Conservation (phyloP, 306 rosid genomes). For the Datisca glomerata region DNA sequence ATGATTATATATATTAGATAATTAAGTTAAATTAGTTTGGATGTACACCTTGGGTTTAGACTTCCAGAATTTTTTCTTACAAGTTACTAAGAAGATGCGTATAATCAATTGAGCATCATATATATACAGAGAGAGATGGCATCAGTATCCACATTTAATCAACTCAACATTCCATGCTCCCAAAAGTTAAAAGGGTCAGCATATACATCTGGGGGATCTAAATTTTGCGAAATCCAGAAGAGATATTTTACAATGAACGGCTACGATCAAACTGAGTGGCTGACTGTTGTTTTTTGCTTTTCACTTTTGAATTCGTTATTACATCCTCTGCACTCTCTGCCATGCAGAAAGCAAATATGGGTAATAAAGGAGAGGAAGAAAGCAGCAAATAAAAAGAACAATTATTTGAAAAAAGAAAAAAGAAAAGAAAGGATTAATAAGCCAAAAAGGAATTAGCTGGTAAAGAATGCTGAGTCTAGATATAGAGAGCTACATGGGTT, state of each 20-base stretch:
- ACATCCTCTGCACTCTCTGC: background rate
- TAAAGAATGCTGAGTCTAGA: background rate
- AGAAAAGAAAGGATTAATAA: background rate
- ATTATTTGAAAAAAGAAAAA: background rate
- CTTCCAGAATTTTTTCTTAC: too few relatives aligned
- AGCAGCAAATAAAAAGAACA: background rate
- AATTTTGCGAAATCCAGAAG: background rate
- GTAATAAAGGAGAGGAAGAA: background rate
- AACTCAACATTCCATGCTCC: background rate
- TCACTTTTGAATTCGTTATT: background rate
- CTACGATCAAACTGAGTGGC: too few relatives aligned
- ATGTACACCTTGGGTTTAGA: too few relatives aligned
- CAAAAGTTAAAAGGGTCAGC: background rate
- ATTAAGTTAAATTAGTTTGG: too few relatives aligned
- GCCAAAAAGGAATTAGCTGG: background rate
- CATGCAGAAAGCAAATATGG: background rate
- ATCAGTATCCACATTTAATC: background rate
- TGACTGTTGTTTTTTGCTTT: too few relatives aligned
- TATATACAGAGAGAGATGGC: background rate
- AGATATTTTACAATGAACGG: background rate
- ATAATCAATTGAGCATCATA: background rate
- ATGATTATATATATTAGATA: too few relatives aligned
- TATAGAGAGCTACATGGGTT: background rate
- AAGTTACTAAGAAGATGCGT: too few relatives aligned
- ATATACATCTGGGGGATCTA: background rate